Evolutionary conservation across 352 stramenopile species (phyloP).

Genomic region (Pythium sukuiense): DNA sequence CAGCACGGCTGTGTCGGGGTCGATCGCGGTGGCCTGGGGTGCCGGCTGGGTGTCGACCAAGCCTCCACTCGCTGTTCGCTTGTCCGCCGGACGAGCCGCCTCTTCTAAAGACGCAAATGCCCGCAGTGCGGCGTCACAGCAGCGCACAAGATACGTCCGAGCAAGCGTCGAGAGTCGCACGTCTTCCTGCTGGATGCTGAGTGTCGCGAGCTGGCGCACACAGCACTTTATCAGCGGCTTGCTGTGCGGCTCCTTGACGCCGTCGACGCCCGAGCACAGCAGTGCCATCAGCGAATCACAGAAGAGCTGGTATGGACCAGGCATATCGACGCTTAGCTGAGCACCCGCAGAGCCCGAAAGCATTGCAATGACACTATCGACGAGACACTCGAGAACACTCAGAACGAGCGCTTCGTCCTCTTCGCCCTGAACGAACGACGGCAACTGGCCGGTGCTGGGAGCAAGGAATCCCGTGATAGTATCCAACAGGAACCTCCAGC

Average conservation of each 20-base stretch:
- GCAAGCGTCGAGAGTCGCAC: slow-evolving; percentile 44
- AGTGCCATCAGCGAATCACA: slow-evolving; percentile 54
- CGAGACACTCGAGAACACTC: slow-evolving; percentile 72
- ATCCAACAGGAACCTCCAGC: slow-evolving; percentile 56
- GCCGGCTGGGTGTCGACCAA: slow-evolving; percentile 2
- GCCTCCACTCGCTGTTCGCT: neutral
- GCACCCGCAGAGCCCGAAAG: slow-evolving; percentile 30
- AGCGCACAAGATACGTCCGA: slow-evolving; percentile 56
- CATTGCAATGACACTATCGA: slow-evolving; percentile 65
- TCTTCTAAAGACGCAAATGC: slow-evolving; percentile 49
- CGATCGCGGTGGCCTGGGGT: neutral
- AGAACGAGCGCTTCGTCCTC: slow-evolving; percentile 79
- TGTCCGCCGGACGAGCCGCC: neutral
- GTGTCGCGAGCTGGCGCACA: slow-evolving; percentile 71
- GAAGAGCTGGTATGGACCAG: slow-evolving; percentile 37
- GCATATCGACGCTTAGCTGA: slow-evolving; percentile 25
- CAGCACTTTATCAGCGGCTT: slow-evolving; percentile 68
- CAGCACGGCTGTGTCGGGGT: slow-evolving; percentile 10
- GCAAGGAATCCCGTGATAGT: slow-evolving; percentile 66
- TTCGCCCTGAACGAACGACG: slow-evolving; percentile 59
- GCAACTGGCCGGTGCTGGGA: slow-evolving; percentile 52
- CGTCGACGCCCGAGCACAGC: slow-evolving; percentile 62
- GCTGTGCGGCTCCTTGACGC: slow-evolving; percentile 41
- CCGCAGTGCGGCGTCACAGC: slow-evolving; percentile 51
- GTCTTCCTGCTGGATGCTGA: slow-evolving; percentile 67